Conservation (phyloP, 148 eudicot genomes). For the Polygonum maritimum region DNA sequence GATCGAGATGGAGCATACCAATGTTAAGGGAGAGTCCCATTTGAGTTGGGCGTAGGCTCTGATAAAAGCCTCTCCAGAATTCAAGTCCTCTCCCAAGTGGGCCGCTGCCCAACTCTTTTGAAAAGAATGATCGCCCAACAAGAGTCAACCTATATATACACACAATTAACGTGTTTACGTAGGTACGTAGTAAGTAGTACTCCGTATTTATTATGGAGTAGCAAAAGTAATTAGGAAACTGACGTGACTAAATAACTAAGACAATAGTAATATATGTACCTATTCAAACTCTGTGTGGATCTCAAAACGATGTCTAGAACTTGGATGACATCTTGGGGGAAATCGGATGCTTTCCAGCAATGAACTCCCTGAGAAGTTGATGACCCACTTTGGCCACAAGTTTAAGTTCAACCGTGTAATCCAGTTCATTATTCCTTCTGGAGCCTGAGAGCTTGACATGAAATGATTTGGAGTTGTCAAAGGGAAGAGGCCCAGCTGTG, state of each 20-base stretch:
- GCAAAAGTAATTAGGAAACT: too few species aligned
- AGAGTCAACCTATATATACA: neutral
- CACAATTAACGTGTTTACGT: too few species aligned
- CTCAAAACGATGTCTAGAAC: neutral
- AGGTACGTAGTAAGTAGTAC: too few species aligned
- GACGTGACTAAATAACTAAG: too few species aligned
- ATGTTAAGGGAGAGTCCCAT: neutral
- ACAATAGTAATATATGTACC: neutral
- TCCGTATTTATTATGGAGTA: too few species aligned
- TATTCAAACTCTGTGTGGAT: neutral
- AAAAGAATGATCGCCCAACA: neutral
- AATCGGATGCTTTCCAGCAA: neutral
- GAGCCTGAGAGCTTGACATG: neutral
- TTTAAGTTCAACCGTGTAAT: neutral
- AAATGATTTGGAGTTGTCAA: neutral
- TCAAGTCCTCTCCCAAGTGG: neutral
- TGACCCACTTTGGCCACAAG: neutral
- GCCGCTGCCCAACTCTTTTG: neutral
- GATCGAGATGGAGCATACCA: neutral
- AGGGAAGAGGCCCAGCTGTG: neutral
- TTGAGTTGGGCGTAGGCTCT: neutral
- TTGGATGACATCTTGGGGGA: neutral
- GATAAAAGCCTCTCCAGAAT: neutral
- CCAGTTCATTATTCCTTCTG: neutral
- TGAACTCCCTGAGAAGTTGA: neutral